Percentiles rank a stretch among this genome's conserved stretches.
These are phyloP conservation scores for Schizopora paradoxa DNA, from an alignment of 1,284 basidiomycete species.

Conservation along the genomic window DNA sequence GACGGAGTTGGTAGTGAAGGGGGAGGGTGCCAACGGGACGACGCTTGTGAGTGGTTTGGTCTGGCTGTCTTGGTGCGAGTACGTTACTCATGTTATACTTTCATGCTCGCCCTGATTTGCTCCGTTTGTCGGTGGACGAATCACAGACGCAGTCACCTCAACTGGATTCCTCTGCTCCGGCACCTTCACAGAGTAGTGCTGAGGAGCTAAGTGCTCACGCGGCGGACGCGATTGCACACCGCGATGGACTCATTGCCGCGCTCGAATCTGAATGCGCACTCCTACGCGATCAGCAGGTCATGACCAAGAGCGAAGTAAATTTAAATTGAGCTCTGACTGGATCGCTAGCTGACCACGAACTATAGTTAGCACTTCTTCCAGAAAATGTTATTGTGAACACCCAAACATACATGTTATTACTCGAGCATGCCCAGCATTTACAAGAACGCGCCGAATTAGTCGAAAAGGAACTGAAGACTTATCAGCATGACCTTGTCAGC, in stretches of 20 bases:
- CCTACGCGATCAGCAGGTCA: conserved; percentile 12
- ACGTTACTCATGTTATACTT: conserved; percentile 36
- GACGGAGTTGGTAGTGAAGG: conserved; percentile 20
- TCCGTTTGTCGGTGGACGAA: too few species aligned
- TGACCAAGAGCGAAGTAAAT: conserved; percentile 16
- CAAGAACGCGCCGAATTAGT: conserved; percentile 36
- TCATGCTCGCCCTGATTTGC: conserved; percentile 34
- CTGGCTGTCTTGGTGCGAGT: conserved; percentile 62
- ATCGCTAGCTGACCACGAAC: conserved; percentile 6
- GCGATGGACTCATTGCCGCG: conserved; percentile 4
- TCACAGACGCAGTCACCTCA: too few species aligned
- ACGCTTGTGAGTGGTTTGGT: conserved; percentile 54
- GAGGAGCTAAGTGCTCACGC: conserved; percentile 6
- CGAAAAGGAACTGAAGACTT: too few species aligned
- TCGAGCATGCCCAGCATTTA: conserved; percentile 43
- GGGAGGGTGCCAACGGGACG: conserved; percentile 27
- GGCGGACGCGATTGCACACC: conserved; percentile 1
- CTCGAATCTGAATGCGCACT: conserved; percentile 9
- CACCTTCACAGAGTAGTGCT: too few species aligned
- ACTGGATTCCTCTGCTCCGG: too few species aligned
- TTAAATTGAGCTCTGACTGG: conserved; percentile 7
- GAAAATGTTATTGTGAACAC: conserved; percentile 42
- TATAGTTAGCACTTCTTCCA: conserved; percentile 43
- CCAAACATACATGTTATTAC: conserved; percentile 43
- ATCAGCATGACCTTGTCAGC: too few species aligned